A percentile compares a stretch with the other conserved stretches of the same genome.
Evolutionary conservation across 441 rosid species (phyloP).

Genomic region (Dalechampia spathulata): DNA sequence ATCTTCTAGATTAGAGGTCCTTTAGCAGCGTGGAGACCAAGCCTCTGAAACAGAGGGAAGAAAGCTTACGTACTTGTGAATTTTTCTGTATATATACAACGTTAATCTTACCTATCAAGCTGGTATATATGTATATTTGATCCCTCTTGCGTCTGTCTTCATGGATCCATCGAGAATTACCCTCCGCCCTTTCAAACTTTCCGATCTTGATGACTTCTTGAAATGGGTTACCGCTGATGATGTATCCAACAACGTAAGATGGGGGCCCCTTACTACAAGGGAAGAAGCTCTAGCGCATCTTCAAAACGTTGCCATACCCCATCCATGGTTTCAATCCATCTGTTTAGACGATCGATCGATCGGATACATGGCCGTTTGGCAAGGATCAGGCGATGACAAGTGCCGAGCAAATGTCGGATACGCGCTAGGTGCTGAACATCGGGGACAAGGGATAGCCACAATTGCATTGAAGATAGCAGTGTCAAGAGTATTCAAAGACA

Average conservation of each 20-base stretch:
- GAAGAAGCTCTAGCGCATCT: constrained; percentile 30
- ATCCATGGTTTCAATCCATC: constrained; percentile 35
- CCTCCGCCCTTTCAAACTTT: constrained; percentile 33
- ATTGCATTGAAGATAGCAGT: constrained; percentile 29
- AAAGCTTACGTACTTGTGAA: too few relatives aligned
- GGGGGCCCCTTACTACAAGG: constrained; percentile 24
- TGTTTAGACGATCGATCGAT: constrained; percentile 33
- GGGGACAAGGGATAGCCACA: constrained; percentile 35
- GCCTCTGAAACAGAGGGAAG: too few relatives aligned
- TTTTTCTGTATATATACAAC: too few relatives aligned
- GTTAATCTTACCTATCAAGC: too few relatives aligned
- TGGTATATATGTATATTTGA: too few relatives aligned
- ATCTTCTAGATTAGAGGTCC: too few relatives aligned
- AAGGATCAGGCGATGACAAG: constrained; percentile 22
- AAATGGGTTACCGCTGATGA: constrained; percentile 30
- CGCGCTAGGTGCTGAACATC: constrained; percentile 22
- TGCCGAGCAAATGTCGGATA: constrained; percentile 30
- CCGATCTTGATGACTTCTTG: constrained; percentile 38
- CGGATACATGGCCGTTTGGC: constrained; percentile 31
- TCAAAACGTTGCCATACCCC: constrained; percentile 23
- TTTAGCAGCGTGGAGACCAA: too few relatives aligned
- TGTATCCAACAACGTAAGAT: constrained; percentile 32
- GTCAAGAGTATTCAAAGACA: constrained; percentile 16
- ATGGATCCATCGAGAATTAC: constrained; percentile 35
- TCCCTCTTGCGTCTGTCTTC: too few relatives aligned